Evolutionary conservation across 2,329 filamentous ascomycete genomes (phyloP).

Genomic region (Penicillium sp.): DNA sequence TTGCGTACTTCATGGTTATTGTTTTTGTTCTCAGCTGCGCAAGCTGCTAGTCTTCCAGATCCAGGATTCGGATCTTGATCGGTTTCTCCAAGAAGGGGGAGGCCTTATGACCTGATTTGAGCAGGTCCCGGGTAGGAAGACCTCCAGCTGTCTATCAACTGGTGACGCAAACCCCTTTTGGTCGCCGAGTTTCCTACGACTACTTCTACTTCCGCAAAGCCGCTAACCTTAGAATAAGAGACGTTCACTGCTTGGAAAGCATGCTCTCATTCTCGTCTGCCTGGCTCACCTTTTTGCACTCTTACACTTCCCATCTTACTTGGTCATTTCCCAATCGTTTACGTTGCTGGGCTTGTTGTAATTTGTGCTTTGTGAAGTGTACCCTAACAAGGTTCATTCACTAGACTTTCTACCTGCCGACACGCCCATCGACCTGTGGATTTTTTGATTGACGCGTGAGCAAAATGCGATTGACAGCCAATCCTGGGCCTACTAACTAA

Average conservation of each 20-base stretch:
- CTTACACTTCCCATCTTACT: background rate
- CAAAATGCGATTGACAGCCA: background rate
- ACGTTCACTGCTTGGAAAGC: slow-evolving; percentile 5
- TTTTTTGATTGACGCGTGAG: slow-evolving; percentile 6
- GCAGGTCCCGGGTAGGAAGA: slow-evolving; percentile 11
- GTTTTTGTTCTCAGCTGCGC: background rate
- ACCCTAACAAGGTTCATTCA: background rate
- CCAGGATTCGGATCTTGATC: slow-evolving; percentile 5
- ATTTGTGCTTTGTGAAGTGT: background rate
- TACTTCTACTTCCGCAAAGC: slow-evolving; percentile 9
- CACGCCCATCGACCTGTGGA: background rate
- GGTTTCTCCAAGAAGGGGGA: slow-evolving; percentile 1
- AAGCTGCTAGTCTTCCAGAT: background rate
- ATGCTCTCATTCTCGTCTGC: slow-evolving; percentile 7
- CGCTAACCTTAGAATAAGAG: background rate
- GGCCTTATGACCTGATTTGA: slow-evolving; percentile 10
- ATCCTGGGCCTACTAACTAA: slow-evolving; percentile 14
- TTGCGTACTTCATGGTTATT: slow-evolving; percentile 3
- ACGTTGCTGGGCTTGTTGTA: background rate
- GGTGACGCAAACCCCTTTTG: slow-evolving; percentile 17
- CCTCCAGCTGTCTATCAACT: slow-evolving; percentile 11
- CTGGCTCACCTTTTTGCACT: background rate
- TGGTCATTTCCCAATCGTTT: background rate
- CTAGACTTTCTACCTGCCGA: background rate
- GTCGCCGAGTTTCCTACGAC: slow-evolving; percentile 6